Evolutionary conservation across 2,329 filamentous ascomycete genomes (phyloP), one percentile per base, ranked within the genome.

Genomic region (Calonectria honghensis): DNA sequence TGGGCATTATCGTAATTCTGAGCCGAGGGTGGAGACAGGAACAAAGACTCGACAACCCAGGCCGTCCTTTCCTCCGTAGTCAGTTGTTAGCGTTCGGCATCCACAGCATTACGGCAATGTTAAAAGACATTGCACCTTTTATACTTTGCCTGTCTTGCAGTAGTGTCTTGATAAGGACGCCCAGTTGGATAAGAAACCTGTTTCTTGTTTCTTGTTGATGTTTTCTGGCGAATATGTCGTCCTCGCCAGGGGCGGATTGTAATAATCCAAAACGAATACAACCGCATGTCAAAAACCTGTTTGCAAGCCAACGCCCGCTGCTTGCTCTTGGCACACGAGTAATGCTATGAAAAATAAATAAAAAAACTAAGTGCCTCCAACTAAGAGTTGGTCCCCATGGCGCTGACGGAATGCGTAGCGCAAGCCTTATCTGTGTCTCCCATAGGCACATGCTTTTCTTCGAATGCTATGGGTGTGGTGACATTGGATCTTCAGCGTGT

Each of bases 51-150:
- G 24, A 41, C 35, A 39, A 39, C 57, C n/a, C 57, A 18, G 57
- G 18, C 27, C 41, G 57, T 39, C 32, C 20, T 18, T 63, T 63
- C 4, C 45, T 48, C 45, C 45, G 45, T 63, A 41, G 57, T 41
- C 37, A 31, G 57, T 29, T 41, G 18, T 41, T 63, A 63, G 57
- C 57, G 57, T 63, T 63, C 37, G 18, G 37, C 20, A 39, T 39
- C 39, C 57, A 24, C 7, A 31, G 57, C 24, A 63, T 63, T 63
- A 41, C 35, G 57, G 57, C n/a, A 41, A 63, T 41, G 57, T 63
- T 41, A 31, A 63, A 39, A 41, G n/a, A 24, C 57, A 41, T 39
- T 18, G 20, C 24, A 27, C 18, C 35, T 27, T 39, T 63, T 63
- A 63, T 41, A 39, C 57, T 63, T 63, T 63, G 27, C 57, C 57